Percentiles rank a stretch among this genome's conserved stretches.
Evolutionary conservation across 495 filamentous ascomycete species (phyloP).

Genomic region (Lindgomyces ingoldianus): DNA sequence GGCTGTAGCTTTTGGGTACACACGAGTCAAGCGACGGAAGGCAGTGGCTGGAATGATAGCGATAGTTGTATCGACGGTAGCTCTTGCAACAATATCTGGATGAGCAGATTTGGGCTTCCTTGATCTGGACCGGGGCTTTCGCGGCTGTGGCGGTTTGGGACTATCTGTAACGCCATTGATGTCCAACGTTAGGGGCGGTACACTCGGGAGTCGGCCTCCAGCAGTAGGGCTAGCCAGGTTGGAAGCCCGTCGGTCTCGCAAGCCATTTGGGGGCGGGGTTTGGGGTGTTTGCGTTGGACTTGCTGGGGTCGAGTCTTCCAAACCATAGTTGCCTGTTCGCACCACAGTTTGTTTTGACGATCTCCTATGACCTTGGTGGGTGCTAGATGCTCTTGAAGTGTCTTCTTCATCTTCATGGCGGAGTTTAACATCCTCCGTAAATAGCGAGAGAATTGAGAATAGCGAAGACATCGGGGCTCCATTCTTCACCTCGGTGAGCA

Average conservation of each 20-base stretch:
- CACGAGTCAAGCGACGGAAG: conserved; percentile 87
- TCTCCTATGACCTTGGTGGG: conserved; percentile 9
- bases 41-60: conserved; percentile 96
- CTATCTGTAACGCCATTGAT: conserved; percentile 22
- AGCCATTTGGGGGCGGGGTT: conserved; percentile 17
- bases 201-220: conserved; percentile 47
- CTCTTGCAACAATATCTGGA: conserved; percentile 93
- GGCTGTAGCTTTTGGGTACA: conserved; percentile 93
- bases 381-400: conserved; percentile 33
- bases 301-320: conserved; percentile 26
- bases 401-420: conserved; percentile 64
- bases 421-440: conserved; percentile 90
- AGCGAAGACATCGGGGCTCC: conserved; percentile 97
- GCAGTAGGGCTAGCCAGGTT: conserved; percentile 34
- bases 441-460: conserved; percentile 94
- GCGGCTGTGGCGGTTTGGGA: neutral
- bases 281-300: conserved; percentile 24
- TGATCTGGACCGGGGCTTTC: conserved; percentile 36
- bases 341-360: neutral
- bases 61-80: conserved; percentile 97
- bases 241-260: conserved; percentile 36
- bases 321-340: conserved; percentile 16
- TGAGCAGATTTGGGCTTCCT: conserved; percentile 75
- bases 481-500: conserved; percentile 96
- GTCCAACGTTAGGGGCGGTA: conserved; percentile 77